These are phyloP conservation scores for Vicia faba DNA, from an alignment of 306 rosid species.

Conservation along the genomic window DNA sequence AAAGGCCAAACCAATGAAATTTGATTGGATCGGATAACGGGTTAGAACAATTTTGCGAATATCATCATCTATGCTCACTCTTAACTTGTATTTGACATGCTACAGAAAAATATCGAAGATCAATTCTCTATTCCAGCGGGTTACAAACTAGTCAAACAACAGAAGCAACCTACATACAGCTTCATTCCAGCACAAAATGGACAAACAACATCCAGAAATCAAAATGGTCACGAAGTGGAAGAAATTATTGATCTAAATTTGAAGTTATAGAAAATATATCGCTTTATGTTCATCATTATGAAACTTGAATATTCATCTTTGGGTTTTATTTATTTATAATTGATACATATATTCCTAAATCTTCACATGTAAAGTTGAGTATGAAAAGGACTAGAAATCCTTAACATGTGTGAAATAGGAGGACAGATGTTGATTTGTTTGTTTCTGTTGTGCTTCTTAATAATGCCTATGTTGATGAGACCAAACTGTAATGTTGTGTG, in stretches of 20 bases:
- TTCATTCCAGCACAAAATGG: constrained; percentile 55
- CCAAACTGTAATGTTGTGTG: constrained; percentile 24
- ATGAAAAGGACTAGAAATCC: constrained; percentile 42
- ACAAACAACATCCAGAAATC: constrained; percentile 37
- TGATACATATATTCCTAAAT: constrained; percentile 46
- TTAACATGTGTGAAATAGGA: constrained; percentile 50
- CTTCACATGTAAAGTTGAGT: constrained; percentile 47
- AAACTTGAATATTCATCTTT: constrained; percentile 34
- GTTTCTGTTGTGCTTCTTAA: constrained; percentile 1
- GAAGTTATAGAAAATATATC: constrained; percentile 51
- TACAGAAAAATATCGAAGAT: constrained; percentile 52
- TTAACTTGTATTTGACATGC: constrained; percentile 23
- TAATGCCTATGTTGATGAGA: constrained; percentile 17
- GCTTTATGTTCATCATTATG: neutral
- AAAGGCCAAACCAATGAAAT: neutral
- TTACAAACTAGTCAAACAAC: constrained; percentile 43
- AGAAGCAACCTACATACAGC: constrained; percentile 46
- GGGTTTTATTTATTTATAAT: constrained; percentile 4
- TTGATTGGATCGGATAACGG: neutral
- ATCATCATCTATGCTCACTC: constrained; percentile 22
- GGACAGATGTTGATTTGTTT: constrained; percentile 37
- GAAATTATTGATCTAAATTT: constrained; percentile 72
- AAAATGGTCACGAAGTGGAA: constrained; percentile 45
- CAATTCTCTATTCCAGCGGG: constrained; percentile 37
- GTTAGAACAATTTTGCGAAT: neutral